Conservation (phyloP, 1,284 basidiomycete genomes). For the Xerocomus tenax region DNA sequence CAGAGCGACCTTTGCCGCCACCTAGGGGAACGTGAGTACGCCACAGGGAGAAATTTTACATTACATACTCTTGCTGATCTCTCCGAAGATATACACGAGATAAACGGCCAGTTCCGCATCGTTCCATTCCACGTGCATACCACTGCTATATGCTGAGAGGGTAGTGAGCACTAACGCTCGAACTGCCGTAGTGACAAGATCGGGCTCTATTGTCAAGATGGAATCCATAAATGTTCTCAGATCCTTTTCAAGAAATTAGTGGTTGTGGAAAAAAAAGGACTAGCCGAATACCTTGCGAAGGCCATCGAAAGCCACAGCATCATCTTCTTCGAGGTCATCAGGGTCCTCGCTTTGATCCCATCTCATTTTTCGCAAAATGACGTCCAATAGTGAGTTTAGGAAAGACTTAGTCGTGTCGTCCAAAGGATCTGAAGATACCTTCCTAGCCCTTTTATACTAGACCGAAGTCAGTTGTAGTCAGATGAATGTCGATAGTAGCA, state of each 20-base stretch:
- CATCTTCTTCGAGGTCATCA: constrained; percentile 84
- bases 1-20: constrained; percentile 65
- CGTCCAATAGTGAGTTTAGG: constrained; percentile 70
- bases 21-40: constrained; percentile 32
- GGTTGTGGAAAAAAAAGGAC: constrained; percentile 3
- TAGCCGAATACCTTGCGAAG: constrained; percentile 63
- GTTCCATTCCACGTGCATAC: constrained; percentile 74
- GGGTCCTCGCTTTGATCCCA: constrained; percentile 84
- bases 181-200: constrained; percentile 69
- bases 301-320: constrained; percentile 74
- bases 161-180: constrained; percentile 66
- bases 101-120: constrained; percentile 90
- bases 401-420: constrained; percentile 74
- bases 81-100: constrained; percentile 89
- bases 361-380: constrained; percentile 81
- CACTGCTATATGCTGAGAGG: constrained; percentile 55
- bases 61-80: constrained; percentile 71
- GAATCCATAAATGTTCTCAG: constrained; percentile 77
- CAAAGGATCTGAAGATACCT: constrained; percentile 56
- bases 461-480: constrained; percentile 7
- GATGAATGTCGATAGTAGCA: constrained; percentile 28
- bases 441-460: constrained; percentile 74
- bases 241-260: constrained; percentile 44
- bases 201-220: constrained; percentile 71
- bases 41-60: neutral